phyloP scores from a whole-genome alignment of 805 yeast species.

The Nakazawaea ishiwadae region DNA sequence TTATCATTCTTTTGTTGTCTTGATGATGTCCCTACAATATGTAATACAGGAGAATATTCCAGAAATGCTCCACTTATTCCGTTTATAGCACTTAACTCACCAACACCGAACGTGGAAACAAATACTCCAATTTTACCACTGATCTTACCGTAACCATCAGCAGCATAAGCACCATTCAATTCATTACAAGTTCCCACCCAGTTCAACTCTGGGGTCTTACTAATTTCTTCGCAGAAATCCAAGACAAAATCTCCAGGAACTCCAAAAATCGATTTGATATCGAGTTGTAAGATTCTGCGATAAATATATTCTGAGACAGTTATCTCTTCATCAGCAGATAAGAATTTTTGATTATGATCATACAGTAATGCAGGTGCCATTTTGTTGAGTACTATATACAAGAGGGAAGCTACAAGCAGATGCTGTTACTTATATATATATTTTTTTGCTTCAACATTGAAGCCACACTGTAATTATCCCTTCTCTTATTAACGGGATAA shows the following conservation, averaged over 20 bases:
- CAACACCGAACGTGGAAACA: slow-evolving; percentile 47
- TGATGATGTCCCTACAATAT: slow-evolving; percentile 43
- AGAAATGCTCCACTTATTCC: slow-evolving; percentile 46
- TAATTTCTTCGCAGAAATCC: slow-evolving; percentile 40
- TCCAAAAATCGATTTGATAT: slow-evolving; percentile 44
- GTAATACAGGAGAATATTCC: slow-evolving; percentile 42
- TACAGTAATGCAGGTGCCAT: slow-evolving; percentile 7
- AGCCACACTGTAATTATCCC: too few species aligned
- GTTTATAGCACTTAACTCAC: slow-evolving; percentile 45
- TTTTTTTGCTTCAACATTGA: too few species aligned
- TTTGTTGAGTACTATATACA: too few species aligned
- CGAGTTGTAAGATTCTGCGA: slow-evolving; percentile 37
- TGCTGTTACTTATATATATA: too few species aligned
- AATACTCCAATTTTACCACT: slow-evolving; percentile 33
- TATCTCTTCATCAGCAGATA: slow-evolving; percentile 11
- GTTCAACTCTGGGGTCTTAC: slow-evolving; percentile 23
- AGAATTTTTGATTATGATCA: background rate
- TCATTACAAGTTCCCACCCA: slow-evolving; percentile 48
- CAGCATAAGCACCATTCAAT: slow-evolving; percentile 46
- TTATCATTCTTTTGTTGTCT: slow-evolving; percentile 15
- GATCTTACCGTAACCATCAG: slow-evolving; percentile 41
- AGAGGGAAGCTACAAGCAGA: too few species aligned
- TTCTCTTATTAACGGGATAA: slow-evolving; percentile 2
- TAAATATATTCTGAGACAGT: slow-evolving; percentile 41
- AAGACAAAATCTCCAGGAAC: slow-evolving; percentile 62